Base-by-base conservation (phyloP, 306 rosid species). In the Albizia julibrissin region DNA sequence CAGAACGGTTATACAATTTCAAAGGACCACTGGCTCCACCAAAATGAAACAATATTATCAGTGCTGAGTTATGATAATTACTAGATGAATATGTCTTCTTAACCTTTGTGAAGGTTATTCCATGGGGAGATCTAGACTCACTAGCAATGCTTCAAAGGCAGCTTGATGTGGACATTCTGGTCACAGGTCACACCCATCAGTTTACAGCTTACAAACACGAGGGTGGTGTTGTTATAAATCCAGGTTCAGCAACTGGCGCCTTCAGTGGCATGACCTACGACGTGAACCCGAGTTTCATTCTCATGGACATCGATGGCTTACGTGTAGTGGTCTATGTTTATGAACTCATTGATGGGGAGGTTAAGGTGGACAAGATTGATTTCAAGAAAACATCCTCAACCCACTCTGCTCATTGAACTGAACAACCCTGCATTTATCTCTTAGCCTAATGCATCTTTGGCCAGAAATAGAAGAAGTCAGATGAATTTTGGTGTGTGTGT, bases 51-150 rank as follows among this genome's bases (percentile, higher is more conserved):
- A 56, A n/a, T n/a, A 56, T 47, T 29, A 29, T 74, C 26, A 84
- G 76, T 18, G 47, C 61, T 27, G 43, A 14, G 62, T 54, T 6
- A 3, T 56, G 62, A 91, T 79, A 94, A 89, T 83, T 95, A 79
- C 56, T 75, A 34, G 54, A 68, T 80, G 54, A 44, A 29, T 15
- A 37, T 33, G 67, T 78, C 44, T 27, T 58, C 78, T 86, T 75
- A 79, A 74, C 67, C 81, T 58, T 61, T 81, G 33, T 81, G 88
- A 85, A 95, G 99, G 99, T 95, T 87, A 88, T 93, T 91, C 99
- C 98, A 66, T 95, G 99, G 98, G 99, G 99, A 26, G 99, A 95
- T 91, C 91, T 95, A 6, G 99, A 95, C 87, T 95, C 99, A n/a
- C 90, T 95, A 19, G 98, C 99, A 67, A 95, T 93, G 99, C 91